Percentiles rank a stretch among this genome's conserved stretches.
phyloP scores from a whole-genome alignment of 352 stramenopile species.

The Phytophthora idaei region DNA sequence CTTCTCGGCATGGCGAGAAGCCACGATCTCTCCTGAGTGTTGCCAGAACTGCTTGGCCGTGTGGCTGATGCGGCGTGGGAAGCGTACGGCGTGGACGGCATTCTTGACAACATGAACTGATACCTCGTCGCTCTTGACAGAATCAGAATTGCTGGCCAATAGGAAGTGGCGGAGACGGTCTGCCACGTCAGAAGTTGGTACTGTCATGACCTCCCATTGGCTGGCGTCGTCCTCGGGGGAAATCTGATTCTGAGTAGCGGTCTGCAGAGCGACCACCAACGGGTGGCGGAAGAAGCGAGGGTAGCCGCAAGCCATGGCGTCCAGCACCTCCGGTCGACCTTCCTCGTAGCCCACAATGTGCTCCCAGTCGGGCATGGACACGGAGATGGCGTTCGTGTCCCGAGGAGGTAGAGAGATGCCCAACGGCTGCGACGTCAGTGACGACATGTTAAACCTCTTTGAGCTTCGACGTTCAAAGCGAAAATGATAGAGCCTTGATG shows the following conservation, averaged over 20 bases:
- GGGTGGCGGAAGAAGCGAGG: conserved; percentile 94
- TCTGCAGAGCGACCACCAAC: conserved; percentile 73
- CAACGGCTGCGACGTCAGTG: conserved; percentile 50
- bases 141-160: conserved; percentile 35
- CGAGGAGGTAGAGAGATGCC: conserved; percentile 75
- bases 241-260: conserved; percentile 36
- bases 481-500: neutral
- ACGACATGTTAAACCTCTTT: conserved; percentile 5
- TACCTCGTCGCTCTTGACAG: conserved; percentile 35
- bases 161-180: conserved; percentile 77
- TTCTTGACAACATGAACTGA: conserved; percentile 51
- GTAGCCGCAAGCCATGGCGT: conserved; percentile 88
- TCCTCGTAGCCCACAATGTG: conserved; percentile 93
- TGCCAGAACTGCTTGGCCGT: conserved; percentile 92
- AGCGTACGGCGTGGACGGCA: conserved; percentile 73
- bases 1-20: conserved; percentile 79
- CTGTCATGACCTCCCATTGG: conserved; percentile 44
- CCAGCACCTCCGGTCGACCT: conserved; percentile 62
- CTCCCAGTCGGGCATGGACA: conserved; percentile 84
- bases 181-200: conserved; percentile 66
- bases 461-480: neutral
- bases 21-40: conserved; percentile 93
- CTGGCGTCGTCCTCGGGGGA: conserved; percentile 13
- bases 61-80: conserved; percentile 48
- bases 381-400: conserved; percentile 76